These are phyloP conservation scores for Aspergillus clavatus DNA, from an alignment of 2,329 filamentous ascomycete species.

Conservation along the genomic window DNA sequence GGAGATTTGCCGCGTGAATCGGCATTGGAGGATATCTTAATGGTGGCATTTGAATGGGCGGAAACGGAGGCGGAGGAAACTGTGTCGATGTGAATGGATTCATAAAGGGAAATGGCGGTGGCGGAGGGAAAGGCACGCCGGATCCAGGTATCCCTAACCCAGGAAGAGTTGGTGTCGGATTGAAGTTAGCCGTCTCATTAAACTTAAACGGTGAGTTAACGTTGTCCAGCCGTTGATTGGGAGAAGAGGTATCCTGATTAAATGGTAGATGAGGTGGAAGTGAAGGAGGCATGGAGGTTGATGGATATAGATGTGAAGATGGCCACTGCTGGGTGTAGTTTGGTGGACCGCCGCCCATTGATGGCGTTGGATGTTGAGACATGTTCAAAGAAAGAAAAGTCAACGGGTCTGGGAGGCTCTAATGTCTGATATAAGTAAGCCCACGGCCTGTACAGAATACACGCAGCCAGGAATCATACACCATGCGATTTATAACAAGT, in stretches of 20 bases:
- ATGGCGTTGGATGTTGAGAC: constrained; percentile 45
- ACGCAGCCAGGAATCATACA: constrained; percentile 16
- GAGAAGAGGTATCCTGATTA: constrained; percentile 19
- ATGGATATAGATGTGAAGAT: constrained; percentile 24
- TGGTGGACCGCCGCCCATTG: constrained; percentile 39
- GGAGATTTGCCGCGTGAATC: constrained; percentile 12
- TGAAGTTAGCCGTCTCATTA: constrained; percentile 20
- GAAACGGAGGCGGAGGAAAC: constrained; percentile 28
- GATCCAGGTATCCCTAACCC: constrained; percentile 23
- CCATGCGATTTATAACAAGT: constrained; percentile 13
- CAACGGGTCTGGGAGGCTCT: not conserved
- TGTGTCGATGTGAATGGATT: constrained; percentile 32
- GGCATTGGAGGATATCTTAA: constrained; percentile 20
- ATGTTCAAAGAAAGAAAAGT: constrained; percentile 28
- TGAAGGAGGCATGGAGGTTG: constrained; percentile 20
- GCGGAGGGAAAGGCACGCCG: constrained; percentile 22
- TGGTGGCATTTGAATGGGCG: constrained; percentile 25
- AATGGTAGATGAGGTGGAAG: constrained; percentile 24
- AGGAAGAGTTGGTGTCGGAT: constrained; percentile 28
- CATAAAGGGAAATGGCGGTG: constrained; percentile 28
- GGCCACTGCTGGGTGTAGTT: constrained; percentile 37
- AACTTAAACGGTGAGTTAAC: constrained; percentile 14
- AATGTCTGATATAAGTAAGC: constrained; percentile 8
- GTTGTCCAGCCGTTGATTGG: constrained; percentile 18
- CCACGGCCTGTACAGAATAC: constrained; percentile 3